Evolutionary conservation across 352 stramenopile species (phyloP), one percentile per base, ranked within the genome.

Genomic region (Globisporangium takayamanum): DNA sequence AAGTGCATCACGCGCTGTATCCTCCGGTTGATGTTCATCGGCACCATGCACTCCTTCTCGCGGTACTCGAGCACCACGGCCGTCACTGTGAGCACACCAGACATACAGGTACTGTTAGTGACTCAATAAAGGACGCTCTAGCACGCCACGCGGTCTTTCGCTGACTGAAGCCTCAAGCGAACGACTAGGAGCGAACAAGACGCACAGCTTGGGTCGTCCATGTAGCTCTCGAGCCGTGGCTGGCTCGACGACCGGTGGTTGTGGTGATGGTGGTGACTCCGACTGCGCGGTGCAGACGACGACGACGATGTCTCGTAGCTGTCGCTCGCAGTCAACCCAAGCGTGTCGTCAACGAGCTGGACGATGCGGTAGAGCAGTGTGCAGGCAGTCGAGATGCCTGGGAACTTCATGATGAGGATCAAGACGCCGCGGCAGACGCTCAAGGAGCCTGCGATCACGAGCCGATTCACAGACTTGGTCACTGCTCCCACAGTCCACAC

Each of bases 1-100:
- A 94, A 91, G 53, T 95, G 86, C 86, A 95, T 95, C 53, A 93
- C 82, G 20, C 85, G 83, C 48, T 88, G 84, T 78, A 95, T 95
- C 64, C 86, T 79, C 44, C 78, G 69, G 64, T 92, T 90, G 66
- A 94, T 92, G 60, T 82, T 89, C 47, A 73, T 76, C 28, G 84
- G 80, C 56, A 95, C 77, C 64, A 84, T 81, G 62, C 74, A 83
- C 53, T 95, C 84, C 51, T 94, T 95, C 53, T 93, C 84, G 22
- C 85, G 81, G 55, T 95, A 95, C 54, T 93, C 84, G 16, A 95
- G 68, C 57, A 95, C 86, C 5, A 95, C 82, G 5, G 86, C 86
- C 1, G 81, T 90, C 55, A 94, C 82, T 92, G 15, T 26, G 20
- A 14, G 3, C 5, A 48, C 33, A 46, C 25, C 45, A 36, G 16